A percentile compares a stretch with the other conserved stretches of the same genome.
phyloP scores from a whole-genome alignment of 306 rosid species.

The Albizia julibrissin region DNA sequence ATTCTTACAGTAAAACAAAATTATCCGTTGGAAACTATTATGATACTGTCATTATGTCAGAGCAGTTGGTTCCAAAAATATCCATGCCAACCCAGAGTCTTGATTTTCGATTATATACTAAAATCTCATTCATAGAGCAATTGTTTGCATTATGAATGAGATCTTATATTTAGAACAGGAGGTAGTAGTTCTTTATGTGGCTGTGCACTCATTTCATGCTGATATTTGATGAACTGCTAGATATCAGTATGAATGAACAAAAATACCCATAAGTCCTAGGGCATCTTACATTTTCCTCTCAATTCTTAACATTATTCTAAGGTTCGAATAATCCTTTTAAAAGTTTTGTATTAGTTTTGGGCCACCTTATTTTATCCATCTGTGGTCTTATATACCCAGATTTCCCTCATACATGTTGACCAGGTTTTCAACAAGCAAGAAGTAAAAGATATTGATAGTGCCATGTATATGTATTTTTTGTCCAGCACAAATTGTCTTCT shows the following conservation, averaged over 20 bases:
- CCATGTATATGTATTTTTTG: background rate
- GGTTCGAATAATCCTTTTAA: conserved; percentile 1
- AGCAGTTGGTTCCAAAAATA: background rate
- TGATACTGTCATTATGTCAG: background rate
- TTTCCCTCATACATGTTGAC: background rate
- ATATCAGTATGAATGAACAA: background rate
- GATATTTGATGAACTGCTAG: conserved; percentile 11
- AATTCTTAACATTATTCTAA: background rate
- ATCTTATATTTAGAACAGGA: too few relatives aligned
- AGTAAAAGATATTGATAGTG: background rate
- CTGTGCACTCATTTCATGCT: background rate
- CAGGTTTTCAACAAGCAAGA: background rate
- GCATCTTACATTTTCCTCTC: background rate
- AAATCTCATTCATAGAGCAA: too few relatives aligned
- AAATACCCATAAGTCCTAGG: background rate
- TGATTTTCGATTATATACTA: background rate
- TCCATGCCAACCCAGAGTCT: background rate
- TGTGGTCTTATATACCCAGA: background rate
- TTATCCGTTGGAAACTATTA: background rate
- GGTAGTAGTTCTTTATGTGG: background rate
- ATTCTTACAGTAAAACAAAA: conserved; percentile 1
- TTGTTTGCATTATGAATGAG: too few relatives aligned
- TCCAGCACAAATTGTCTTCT: conserved; percentile 13
- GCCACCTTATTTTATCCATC: background rate
- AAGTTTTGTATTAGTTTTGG: background rate